Conservation (phyloP, 306 rosid species). For the Medicago lupulina region DNA sequence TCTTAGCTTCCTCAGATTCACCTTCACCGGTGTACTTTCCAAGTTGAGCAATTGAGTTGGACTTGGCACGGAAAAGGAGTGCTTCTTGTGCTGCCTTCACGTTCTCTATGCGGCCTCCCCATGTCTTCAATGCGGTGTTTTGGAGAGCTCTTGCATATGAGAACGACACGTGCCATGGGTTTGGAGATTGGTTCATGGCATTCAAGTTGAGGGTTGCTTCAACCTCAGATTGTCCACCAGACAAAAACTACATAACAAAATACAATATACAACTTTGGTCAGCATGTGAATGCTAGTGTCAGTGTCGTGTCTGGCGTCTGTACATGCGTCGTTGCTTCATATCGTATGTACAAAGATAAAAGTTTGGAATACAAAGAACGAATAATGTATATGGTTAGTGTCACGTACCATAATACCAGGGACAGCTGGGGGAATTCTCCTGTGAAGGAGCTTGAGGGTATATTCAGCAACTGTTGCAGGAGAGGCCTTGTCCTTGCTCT, state of each 20-base stretch:
- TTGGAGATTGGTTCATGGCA: slow-evolving; percentile 75
- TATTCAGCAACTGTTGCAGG: slow-evolving; percentile 76
- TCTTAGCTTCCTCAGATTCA: slow-evolving; percentile 87
- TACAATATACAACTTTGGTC: neutral
- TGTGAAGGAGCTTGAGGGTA: slow-evolving; percentile 86
- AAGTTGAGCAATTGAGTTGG: slow-evolving; percentile 93
- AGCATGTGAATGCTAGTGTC: neutral
- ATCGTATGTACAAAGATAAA: neutral
- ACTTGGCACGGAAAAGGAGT: slow-evolving; percentile 76
- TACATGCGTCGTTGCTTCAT: neutral
- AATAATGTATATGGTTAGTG: neutral
- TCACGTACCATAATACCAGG: slow-evolving; percentile 85
- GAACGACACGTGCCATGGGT: slow-evolving; percentile 99
- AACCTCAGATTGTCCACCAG: slow-evolving; percentile 98
- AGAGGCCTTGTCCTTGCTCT: slow-evolving; percentile 75
- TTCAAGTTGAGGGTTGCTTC: slow-evolving; percentile 96
- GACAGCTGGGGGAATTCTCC: slow-evolving; percentile 91
- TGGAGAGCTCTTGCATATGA: slow-evolving; percentile 98
- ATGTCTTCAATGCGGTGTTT: slow-evolving; percentile 87
- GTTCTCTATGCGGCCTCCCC: slow-evolving; percentile 92
- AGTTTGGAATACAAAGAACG: neutral
- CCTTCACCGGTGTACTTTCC: slow-evolving; percentile 96
- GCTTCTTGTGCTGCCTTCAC: slow-evolving; percentile 83
- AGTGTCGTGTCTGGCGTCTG: too few species aligned
- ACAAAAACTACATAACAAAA: slow-evolving; percentile 67